Base-by-base conservation (phyloP, 352 stramenopile species). In the Plasmopara viticola region DNA sequence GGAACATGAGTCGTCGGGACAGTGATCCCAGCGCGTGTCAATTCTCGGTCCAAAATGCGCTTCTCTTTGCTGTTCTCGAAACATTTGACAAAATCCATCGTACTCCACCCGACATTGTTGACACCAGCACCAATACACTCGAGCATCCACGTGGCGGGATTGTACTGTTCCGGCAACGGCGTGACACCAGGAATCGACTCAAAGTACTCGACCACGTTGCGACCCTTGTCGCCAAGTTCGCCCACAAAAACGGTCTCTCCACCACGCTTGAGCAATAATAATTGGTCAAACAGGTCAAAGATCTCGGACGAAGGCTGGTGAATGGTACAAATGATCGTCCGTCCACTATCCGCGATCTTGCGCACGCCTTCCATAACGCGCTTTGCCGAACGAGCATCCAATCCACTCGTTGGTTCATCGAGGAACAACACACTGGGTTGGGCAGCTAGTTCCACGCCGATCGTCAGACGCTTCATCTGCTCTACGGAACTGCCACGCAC, bases 251-350 rank as follows among this genome's bases (percentile, higher is more conserved):
- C 60, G 4, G 59, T 70, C 47, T 69, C 50, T 13, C 73, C 71
- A 30, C 72, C 72, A 9, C 60, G 58, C 48, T 81, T 72, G 13
- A 96, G 60, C 7, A 96, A 53, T 42, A 94, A 68, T 9, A 94
- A 49, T 47, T 78, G 68, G 60, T 96, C 84, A 56, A 95, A 94
- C 34, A 81, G 73, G 13, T 80, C 74, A 71, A 76, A 34, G 49
- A 52, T 4, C 56, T 59, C 51, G 13, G 33, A 17, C 10, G 15
- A 43, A 9, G 12, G 38, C 38, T 43, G 38, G 38, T 97, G 89
- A 62, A 97, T 97, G 28, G 86, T 95, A 42, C 88, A 94, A 2
- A 95, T 60, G 17, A 97, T 74, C 14, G 75, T 88, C 5, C 71
- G 56, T 3, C 84, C 82, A 30, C 64, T 72, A 38, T 56, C 52